A percentile compares a stretch with the other conserved stretches of the same genome.
These are phyloP conservation scores for Penicillium fuscoglaucum DNA, from an alignment of 2,329 filamentous ascomycete species.

Conservation along the genomic window DNA sequence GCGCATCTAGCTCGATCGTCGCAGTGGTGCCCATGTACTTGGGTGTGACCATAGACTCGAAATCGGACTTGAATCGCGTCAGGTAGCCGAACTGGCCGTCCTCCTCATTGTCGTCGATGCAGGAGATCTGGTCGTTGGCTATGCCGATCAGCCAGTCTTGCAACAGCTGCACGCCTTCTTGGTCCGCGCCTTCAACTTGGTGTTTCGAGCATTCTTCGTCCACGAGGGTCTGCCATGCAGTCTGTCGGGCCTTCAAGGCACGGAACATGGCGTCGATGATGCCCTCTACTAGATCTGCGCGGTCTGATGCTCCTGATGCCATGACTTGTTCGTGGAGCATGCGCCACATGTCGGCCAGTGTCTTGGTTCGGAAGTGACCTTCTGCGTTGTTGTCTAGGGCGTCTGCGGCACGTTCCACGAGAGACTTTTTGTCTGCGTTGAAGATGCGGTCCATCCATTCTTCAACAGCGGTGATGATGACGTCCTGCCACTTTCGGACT, in stretches of 20 bases:
- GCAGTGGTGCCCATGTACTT: constrained; percentile 73
- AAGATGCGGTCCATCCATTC: constrained; percentile 98
- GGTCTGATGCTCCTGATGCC: constrained; percentile 79
- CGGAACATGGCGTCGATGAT: constrained; percentile 96
- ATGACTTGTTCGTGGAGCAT: constrained; percentile 93
- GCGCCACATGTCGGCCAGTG: constrained; percentile 91
- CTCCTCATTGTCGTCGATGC: constrained; percentile 82
- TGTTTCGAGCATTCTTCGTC: constrained; percentile 81
- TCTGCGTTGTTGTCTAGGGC: constrained; percentile 86
- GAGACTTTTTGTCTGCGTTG: constrained; percentile 75
- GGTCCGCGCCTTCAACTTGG: constrained; percentile 52
- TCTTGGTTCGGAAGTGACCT: constrained; percentile 88
- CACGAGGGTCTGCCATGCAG: constrained; percentile 82
- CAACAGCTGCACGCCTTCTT: constrained; percentile 70
- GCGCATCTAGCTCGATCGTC: constrained; percentile 67
- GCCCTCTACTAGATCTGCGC: constrained; percentile 87
- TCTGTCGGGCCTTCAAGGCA: constrained; percentile 77
- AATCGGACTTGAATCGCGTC: constrained; percentile 79
- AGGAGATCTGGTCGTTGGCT: constrained; percentile 97
- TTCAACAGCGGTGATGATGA: constrained; percentile 93
- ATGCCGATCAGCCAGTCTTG: constrained; percentile 94
- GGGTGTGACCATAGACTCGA: constrained; percentile 76
- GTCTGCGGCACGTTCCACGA: constrained; percentile 73
- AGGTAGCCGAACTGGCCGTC: constrained; percentile 80
- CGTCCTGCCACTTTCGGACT: constrained; percentile 87